A percentile compares a stretch with the other conserved stretches of the same genome.
Evolutionary conservation across 164 flowering plant species (phyloP).

Genomic region (Tetrastigma voinierianum): DNA sequence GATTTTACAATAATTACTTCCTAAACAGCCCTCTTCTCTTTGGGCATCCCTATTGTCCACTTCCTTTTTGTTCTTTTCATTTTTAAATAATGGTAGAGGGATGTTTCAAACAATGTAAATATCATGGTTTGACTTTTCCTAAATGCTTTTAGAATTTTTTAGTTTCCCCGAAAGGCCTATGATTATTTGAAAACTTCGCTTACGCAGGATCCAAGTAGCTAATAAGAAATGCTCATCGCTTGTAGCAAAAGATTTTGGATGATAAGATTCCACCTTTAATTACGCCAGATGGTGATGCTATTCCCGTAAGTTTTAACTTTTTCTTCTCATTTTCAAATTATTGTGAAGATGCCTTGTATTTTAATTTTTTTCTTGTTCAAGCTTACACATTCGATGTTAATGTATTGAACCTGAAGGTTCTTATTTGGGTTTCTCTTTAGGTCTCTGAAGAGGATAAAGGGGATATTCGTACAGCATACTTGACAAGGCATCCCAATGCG

Average conservation of each 20-base stretch:
- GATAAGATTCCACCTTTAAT: conserved; percentile 78
- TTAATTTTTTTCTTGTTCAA: not conserved
- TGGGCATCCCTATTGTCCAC: too few species aligned
- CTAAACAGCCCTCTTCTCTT: too few species aligned
- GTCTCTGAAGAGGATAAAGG: conserved; percentile 59
- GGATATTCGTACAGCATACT: conserved; percentile 59
- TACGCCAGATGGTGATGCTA: conserved; percentile 78
- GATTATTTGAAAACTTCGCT: conserved; percentile 3
- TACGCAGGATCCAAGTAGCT: conserved; percentile 66
- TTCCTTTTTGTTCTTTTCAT: too few species aligned
- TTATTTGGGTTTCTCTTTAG: conserved; percentile 26
- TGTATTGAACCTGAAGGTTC: not conserved
- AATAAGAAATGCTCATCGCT: conserved; percentile 84
- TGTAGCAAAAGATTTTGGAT: conserved; percentile 84
- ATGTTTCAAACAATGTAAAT: too few species aligned
- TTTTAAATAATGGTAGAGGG: too few species aligned
- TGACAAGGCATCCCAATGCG: conserved; percentile 82
- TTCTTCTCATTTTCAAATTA: not conserved
- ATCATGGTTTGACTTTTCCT: too few species aligned
- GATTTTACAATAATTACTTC: too few species aligned
- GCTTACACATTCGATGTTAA: not conserved
- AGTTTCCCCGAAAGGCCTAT: not conserved
- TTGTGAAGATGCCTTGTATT: not conserved
- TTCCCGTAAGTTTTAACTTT: conserved; percentile 45
- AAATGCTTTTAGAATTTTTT: too few species aligned